Evolutionary conservation across 208 protist genomes (phyloP).

Genomic region (Trypanosoma congolense): DNA sequence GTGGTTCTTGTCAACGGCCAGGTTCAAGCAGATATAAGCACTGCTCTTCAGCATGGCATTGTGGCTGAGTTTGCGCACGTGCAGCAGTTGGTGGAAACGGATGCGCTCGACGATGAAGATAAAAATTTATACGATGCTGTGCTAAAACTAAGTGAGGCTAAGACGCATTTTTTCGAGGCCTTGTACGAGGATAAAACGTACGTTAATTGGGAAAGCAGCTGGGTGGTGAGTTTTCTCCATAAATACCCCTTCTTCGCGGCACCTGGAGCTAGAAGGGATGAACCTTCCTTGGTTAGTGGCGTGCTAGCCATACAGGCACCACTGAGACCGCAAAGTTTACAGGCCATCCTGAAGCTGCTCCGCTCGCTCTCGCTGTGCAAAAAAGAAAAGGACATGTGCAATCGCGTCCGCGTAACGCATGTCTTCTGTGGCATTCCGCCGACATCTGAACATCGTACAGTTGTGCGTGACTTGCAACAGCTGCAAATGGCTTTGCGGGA

Average conservation of each 20-base stretch:
- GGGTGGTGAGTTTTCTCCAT: conserved; percentile 18
- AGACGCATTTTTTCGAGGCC: conserved; percentile 3
- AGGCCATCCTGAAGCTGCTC: conserved; percentile 7
- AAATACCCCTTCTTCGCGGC: conserved; percentile 17
- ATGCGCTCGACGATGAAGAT: conserved; percentile 30
- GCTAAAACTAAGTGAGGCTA: conserved; percentile 28
- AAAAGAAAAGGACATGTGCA: conserved; percentile 5
- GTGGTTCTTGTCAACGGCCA: conserved; percentile 53
- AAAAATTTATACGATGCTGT: conserved; percentile 47
- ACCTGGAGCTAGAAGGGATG: background rate
- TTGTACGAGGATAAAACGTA: conserved; percentile 21
- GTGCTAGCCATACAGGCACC: conserved; percentile 10
- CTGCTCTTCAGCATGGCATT: conserved; percentile 14
- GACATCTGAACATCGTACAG: conserved; percentile 2
- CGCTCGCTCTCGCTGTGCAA: conserved; percentile 9
- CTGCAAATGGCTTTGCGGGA: background rate
- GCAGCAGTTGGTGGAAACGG: conserved; percentile 21
- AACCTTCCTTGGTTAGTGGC: conserved; percentile 7
- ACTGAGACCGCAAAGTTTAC: background rate
- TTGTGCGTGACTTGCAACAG: conserved; percentile 13
- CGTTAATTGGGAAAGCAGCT: conserved; percentile 12
- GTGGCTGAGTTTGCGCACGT: conserved; percentile 23
- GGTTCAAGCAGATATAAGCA: background rate
- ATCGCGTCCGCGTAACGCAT: conserved; percentile 12
- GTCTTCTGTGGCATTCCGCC: conserved; percentile 5